Evolutionary conservation across 2,329 filamentous ascomycete species (phyloP).

Genomic region (Diplodia seriata): DNA sequence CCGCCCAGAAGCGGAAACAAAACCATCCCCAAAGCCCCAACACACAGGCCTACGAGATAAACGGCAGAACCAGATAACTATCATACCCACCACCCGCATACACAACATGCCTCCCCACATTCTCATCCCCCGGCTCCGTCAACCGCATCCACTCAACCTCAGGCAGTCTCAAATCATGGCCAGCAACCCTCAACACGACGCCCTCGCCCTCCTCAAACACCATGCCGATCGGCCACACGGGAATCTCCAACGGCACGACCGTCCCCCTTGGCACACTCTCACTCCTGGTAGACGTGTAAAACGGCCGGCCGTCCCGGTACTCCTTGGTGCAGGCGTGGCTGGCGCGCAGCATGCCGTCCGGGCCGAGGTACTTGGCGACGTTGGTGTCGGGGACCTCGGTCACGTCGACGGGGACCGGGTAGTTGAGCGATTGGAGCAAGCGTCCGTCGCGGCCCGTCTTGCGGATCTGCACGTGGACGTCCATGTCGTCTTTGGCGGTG

Average conservation of each 20-base stretch:
- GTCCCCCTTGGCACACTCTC: constrained; percentile 52
- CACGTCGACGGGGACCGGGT: constrained; percentile 25
- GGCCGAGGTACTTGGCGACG: constrained; percentile 34
- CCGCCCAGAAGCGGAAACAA: too few relatives aligned
- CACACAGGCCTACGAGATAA: background rate
- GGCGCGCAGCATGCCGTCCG: constrained; percentile 36
- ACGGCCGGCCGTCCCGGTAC: constrained; percentile 1
- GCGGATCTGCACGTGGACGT: constrained; percentile 36
- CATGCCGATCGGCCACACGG: constrained; percentile 57
- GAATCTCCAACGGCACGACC: constrained; percentile 56
- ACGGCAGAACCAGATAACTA: constrained; percentile 12
- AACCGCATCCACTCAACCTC: constrained; percentile 13
- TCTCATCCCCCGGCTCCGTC: constrained; percentile 3
- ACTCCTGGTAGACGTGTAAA: constrained; percentile 45
- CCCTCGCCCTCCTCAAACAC: constrained; percentile 54
- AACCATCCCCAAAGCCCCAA: too few relatives aligned
- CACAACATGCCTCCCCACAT: constrained; percentile 11
- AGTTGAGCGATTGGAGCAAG: constrained; percentile 19
- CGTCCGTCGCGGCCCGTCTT: constrained; percentile 32
- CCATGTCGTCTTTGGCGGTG: constrained; percentile 3
- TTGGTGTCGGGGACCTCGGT: constrained; percentile 34
- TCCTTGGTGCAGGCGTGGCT: constrained; percentile 31
- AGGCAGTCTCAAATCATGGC: constrained; percentile 8
- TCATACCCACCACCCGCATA: constrained; percentile 19
- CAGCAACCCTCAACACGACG: constrained; percentile 20